Evolutionary conservation across 2,329 filamentous ascomycete species (phyloP).

Genomic region (Neopestalotiopsis rosae): DNA sequence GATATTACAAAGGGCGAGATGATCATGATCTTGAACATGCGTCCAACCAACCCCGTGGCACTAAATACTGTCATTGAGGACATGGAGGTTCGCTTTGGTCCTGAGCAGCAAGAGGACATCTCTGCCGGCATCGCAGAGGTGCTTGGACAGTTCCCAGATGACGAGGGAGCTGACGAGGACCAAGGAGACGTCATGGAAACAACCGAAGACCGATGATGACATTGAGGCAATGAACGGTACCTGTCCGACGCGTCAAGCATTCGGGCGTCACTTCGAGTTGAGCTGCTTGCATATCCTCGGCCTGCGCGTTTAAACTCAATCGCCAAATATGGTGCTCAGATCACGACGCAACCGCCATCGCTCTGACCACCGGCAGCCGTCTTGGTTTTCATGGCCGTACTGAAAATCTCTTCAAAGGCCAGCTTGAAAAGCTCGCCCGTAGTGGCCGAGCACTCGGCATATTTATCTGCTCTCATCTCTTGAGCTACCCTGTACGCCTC

Average conservation of each 20-base stretch:
- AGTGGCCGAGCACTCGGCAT: slow-evolving; percentile 67
- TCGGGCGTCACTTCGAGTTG: neutral
- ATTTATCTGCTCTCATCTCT: slow-evolving; percentile 64
- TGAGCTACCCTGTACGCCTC: slow-evolving; percentile 64
- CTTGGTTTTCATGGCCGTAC: slow-evolving; percentile 56
- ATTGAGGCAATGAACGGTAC: neutral
- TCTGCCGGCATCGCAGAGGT: slow-evolving; percentile 61
- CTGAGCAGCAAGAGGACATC: slow-evolving; percentile 64
- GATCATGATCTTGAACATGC: slow-evolving; percentile 71
- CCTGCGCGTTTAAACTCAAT: neutral
- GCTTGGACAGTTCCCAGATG: slow-evolving; percentile 56
- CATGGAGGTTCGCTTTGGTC: slow-evolving; percentile 63
- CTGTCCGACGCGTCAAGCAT: neutral
- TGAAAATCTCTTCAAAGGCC: slow-evolving; percentile 66
- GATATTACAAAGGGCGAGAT: slow-evolving; percentile 71
- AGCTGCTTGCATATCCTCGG: neutral
- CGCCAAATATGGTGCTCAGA: slow-evolving; percentile 21
- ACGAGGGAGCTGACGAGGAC: slow-evolving; percentile 37
- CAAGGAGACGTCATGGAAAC: slow-evolving; percentile 44
- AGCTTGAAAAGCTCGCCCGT: slow-evolving; percentile 63
- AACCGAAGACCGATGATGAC: slow-evolving; percentile 23
- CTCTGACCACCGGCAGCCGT: slow-evolving; percentile 56
- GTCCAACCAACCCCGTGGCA: slow-evolving; percentile 60
- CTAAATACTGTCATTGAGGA: slow-evolving; percentile 71
- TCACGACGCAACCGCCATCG: slow-evolving; percentile 54